These are phyloP conservation scores for Herpomyces periplanetae DNA, from an alignment of 2,329 filamentous ascomycete genomes.

Conservation along the genomic window DNA sequence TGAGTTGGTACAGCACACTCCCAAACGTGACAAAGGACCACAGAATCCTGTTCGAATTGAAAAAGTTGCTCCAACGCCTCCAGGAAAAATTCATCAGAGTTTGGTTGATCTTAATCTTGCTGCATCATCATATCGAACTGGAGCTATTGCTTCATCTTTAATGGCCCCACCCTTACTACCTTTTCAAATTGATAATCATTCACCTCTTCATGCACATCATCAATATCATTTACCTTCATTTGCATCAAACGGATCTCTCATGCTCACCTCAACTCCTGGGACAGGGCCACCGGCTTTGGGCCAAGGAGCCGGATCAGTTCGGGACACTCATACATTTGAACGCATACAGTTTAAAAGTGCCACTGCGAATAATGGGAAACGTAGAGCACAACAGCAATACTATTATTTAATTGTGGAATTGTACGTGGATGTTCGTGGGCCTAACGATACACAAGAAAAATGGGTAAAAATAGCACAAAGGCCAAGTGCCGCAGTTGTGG, in stretches of 20 bases:
- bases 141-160: constrained; percentile 7
- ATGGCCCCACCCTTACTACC: constrained; percentile 9
- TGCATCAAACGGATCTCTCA: constrained; percentile 6
- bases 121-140: constrained; percentile 7
- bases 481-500: constrained; percentile 43
- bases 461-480: constrained; percentile 30
- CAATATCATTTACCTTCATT: constrained; percentile 4
- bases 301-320: constrained; percentile 10
- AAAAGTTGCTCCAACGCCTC: constrained; percentile 22
- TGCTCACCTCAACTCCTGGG: constrained; percentile 7
- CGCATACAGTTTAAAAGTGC: constrained; percentile 80
- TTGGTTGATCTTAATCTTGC: constrained; percentile 8
- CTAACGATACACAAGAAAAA: constrained; percentile 10
- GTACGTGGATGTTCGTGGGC: constrained; percentile 21
- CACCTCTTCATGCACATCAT: constrained; percentile 5
- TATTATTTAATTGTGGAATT: constrained; percentile 67
- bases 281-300: constrained; percentile 6
- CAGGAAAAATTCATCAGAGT: constrained; percentile 9
- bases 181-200: constrained; percentile 4
- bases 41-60: constrained; percentile 33
- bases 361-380: constrained; percentile 69
- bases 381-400: constrained; percentile 59
- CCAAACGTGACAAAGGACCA: constrained; percentile 60
- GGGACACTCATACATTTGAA: constrained; percentile 19
- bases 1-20: constrained; percentile 58